These are phyloP conservation scores for Neurospora hispaniola DNA, from an alignment of 495 filamentous ascomycete genomes.

Conservation along the genomic window DNA sequence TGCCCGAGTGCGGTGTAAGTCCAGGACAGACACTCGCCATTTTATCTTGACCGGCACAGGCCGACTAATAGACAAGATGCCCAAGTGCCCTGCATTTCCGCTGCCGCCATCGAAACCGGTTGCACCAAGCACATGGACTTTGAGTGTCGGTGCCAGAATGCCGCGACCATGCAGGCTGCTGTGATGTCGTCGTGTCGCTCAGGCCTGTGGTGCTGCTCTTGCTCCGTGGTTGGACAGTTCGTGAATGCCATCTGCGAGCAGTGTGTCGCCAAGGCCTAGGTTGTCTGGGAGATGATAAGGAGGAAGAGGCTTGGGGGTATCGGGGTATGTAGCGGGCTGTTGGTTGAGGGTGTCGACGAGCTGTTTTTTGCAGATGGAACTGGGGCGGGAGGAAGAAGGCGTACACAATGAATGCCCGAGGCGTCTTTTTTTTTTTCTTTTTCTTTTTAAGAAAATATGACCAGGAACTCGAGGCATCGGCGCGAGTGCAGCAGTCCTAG, in stretches of 20 bases:
- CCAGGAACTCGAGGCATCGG: background rate
- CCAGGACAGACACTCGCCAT: no score
- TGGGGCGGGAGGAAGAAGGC: background rate
- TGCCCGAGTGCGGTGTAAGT: no score
- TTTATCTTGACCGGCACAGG: no score
- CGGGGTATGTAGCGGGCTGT: background rate
- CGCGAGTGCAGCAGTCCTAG: background rate
- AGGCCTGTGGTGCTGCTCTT: conserved; percentile 1
- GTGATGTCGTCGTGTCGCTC: conserved; percentile 3
- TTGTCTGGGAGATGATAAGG: background rate
- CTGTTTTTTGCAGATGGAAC: background rate
- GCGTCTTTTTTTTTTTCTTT: no score
- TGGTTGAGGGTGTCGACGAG: background rate
- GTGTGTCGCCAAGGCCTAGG: conserved; percentile 1
- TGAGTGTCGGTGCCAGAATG: no score
- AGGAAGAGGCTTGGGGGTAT: no score
- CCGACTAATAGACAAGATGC: no score
- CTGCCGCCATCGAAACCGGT: no score
- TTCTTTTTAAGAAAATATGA: no score
- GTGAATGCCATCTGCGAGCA: conserved; percentile 8
- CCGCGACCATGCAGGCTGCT: no score
- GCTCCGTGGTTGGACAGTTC: conserved; percentile 4
- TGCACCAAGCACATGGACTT: no score
- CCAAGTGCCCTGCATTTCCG: no score
- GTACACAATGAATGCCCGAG: background rate